Evolutionary conservation across 1,284 basidiomycete species (phyloP), one percentile per base, ranked within the genome.

Genomic region (Flammula alnicola): DNA sequence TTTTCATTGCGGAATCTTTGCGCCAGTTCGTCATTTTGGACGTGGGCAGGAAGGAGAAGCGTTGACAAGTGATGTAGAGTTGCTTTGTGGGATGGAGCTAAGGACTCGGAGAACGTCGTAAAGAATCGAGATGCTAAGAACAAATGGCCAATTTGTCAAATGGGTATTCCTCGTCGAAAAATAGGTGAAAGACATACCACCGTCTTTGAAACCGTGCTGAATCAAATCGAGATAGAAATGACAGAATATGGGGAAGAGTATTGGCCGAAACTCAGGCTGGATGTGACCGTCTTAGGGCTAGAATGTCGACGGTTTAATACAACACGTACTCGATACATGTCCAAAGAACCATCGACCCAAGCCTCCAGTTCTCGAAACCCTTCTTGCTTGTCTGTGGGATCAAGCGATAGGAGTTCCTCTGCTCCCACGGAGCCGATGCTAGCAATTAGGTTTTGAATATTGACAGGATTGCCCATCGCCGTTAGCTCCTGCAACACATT

Each of bases 201-300:
- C 91, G 59, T 93, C 89, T 59, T 91, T 88, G 69, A 92, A 93
- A 3, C 93, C 94, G 54, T 89, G 86, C 62, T 95, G 86, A 46
- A 98, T 87, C 40, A 99, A 80, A 67, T 98, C 95, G 27, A 99
- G 79, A 70, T 96, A 98, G 63, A 97, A 97, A 70, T 99, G 95
- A 33, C 92, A 93, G 66, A 98, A 99, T 54, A 99, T 90, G 3
- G 97, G 97, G 63, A 95, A 95, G 12, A 98, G 74, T 27, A 99
- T 87, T 29, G 94, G 93, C 54, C 91, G 78, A 58, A 99, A 90
- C 70, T 99, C 95, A 51, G 94, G 93, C 91, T 95, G 63, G 57
- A 53, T 26, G 14, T 16, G 17, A 40, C 25, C 7, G 47, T 54
- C 39, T 51, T 23, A 43, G 31, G 31, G 25, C 29, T 22, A 22